Evolutionary conservation across 495 filamentous ascomycete genomes (phyloP), one percentile per base, ranked within the genome.

Genomic region (Apodospora peruviana): DNA sequence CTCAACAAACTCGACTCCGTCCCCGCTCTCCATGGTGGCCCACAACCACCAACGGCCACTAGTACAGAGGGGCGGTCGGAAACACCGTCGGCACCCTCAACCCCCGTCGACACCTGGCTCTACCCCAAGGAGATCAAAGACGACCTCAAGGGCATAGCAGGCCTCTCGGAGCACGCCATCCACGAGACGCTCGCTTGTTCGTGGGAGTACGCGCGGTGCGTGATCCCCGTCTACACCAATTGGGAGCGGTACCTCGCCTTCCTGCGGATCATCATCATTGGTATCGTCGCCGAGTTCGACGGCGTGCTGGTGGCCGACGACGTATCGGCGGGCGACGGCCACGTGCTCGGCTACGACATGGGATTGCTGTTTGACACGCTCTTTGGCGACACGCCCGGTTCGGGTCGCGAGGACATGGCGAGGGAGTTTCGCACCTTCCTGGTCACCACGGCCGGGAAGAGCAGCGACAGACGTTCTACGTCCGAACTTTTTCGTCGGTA

Each of bases 171-270:
- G 22, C 4, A 32, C n/a, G n/a, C 52, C 21, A 52, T 43, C 22
- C 27, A 19, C 10, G 56, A 59, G 32, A 40, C 27, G 12, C 40
- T 56, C n/a, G 47, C 44, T 4, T 29, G 23, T 14, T 52, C 52
- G 9, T 59, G 52, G 52, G 56, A 59, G 40, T 55, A 51, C 38
- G n/a, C 41, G 4, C 21, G 51, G 12, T 48, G 43, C 35, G 42
- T 56, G 19, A 56, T 59, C 20, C 57, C 57, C 2, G 20, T 40
- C 16, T 59, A 45, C 32, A 56, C 52, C 40, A 56, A 59, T 38
- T 50, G 57, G 53, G 10, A 5, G 10, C 43, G 57, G n/a, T 56
- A 50, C 48, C 18, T 53, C 36, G 53, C 52, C 35, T 59, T 50
- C 27, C 9, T 22, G n/a, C 53, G 57, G 4, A 47, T 51, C 35